phyloP scores from a whole-genome alignment of 495 filamentous ascomycete genomes.

The Acidiella bohemica region DNA sequence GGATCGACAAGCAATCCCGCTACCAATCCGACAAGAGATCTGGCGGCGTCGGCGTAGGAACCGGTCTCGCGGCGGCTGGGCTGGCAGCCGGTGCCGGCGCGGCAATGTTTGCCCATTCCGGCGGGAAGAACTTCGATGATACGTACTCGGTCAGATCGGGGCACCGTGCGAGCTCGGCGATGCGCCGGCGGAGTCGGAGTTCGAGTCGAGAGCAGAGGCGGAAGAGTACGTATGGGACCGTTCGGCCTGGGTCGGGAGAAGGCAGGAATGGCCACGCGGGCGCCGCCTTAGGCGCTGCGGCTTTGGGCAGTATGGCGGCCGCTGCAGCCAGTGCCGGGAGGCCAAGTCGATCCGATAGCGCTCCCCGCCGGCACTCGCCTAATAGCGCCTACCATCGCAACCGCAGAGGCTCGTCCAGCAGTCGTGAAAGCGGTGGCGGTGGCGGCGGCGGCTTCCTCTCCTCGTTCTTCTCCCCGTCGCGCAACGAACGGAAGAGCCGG shows the following conservation, averaged over 20 bases:
- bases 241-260: constrained; percentile 23
- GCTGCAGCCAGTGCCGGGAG: constrained; percentile 5
- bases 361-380: not conserved
- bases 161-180: constrained; percentile 31
- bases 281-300: constrained; percentile 28
- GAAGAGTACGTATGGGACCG: constrained; percentile 1
- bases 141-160: constrained; percentile 44
- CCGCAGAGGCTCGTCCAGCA: not conserved
- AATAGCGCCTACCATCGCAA: not conserved
- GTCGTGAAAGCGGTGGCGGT: not conserved
- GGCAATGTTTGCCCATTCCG: constrained; percentile 10
- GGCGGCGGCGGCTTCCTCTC: constrained; percentile 21
- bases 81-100: constrained; percentile 12
- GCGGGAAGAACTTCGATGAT: constrained; percentile 40
- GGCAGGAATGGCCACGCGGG: constrained; percentile 32
- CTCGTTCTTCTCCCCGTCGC: constrained; percentile 38
- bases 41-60: constrained; percentile 43
- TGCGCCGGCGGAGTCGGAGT: constrained; percentile 20
- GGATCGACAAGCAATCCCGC: constrained; percentile 44
- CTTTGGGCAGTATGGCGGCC: constrained; percentile 31
- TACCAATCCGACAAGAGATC: constrained; percentile 41
- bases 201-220: constrained; percentile 12
- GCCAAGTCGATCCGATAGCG: constrained; percentile 3
- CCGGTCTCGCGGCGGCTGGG: constrained; percentile 35
- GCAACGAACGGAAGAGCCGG: constrained; percentile 30